Base-by-base conservation (phyloP, 345 rosid species). In the Xanthoceras sorbifolium region DNA sequence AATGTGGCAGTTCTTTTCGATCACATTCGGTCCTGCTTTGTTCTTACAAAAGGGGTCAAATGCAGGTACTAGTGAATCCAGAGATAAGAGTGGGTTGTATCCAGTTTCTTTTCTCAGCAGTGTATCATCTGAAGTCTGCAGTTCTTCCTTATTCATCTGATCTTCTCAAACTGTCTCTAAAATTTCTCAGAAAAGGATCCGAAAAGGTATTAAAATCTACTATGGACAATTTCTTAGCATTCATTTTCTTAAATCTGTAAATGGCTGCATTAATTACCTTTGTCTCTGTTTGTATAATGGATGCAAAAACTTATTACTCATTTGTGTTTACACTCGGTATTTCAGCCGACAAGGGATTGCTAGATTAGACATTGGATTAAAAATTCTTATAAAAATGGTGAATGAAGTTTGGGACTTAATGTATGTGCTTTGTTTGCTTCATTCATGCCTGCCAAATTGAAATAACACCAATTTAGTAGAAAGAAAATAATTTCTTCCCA, bases 101-200 rank as follows among this genome's bases (percentile, higher is more conserved):
- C 60, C 98, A 90, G 86, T 86, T 93, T 88, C 77, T 94, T 73
- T 91, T 94, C 77, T 88, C 98, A 54, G 94, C 96, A 40, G 93
- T 89, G 62, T 91, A 93, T 84, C 93, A 94, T 82, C 84, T 94
- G 76, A 90, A 93, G 86, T 89, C 90, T 79, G 89, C 91, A n/a
- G 85, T 94, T 71, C 76, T 84, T 73, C 95, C 95, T 34, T 89
- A 79, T 78, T 87, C 98, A 69, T 68, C 80, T 44, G 89, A 86
- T 82, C 93, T 94, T 78, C 86, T 94, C 64, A 87, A 86, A 78
- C 89, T 91, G 60, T 82, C 93, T 70, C 77, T 93, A 67, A 86
- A 84, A 71, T 86, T 85, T 81, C 92, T 94, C 76, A 74, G 68
- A 81, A 81, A 85, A 60, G 90, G 85, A 75, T 82, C 90, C 17